phyloP scores from a whole-genome alignment of 805 yeast genomes.

The Saitoella complicata region DNA sequence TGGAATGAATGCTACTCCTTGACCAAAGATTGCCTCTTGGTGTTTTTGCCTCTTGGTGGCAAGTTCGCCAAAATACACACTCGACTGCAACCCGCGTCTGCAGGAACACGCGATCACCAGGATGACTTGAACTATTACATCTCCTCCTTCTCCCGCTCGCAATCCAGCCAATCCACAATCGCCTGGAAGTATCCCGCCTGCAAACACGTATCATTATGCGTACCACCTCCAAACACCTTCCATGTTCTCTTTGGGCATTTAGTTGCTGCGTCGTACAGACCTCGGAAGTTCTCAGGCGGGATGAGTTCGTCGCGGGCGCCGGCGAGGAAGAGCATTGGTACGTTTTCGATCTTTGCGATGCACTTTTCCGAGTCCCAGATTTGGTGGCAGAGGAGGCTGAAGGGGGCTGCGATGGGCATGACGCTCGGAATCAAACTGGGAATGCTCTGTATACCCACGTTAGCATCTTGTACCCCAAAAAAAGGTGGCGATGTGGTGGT shows the following conservation, averaged over 20 bases:
- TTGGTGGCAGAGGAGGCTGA: conserved; percentile 54
- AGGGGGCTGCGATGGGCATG: conserved; percentile 46
- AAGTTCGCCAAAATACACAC: no score
- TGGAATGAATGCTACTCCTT: no score
- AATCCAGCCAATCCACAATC: conserved; percentile 32
- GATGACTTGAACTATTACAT: no score
- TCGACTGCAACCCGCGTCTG: no score
- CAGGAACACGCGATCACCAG: no score
- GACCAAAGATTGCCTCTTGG: no score
- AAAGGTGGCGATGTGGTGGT: conserved; percentile 15
- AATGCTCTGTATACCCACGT: not conserved
- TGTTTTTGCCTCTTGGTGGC: no score
- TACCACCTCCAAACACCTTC: conserved; percentile 38
- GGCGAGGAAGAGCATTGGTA: conserved; percentile 56
- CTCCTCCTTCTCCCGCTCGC: no score
- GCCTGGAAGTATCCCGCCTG: conserved; percentile 67
- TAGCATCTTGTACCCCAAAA: not conserved
- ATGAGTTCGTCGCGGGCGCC: conserved; percentile 78
- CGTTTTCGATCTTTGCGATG: conserved; percentile 33
- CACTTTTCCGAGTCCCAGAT: conserved; percentile 64
- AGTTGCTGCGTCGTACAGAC: conserved; percentile 35
- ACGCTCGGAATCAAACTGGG: conserved; percentile 33
- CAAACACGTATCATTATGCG: conserved; percentile 70
- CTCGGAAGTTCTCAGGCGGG: conserved; percentile 69
- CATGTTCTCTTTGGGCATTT: conserved; percentile 27